These are phyloP conservation scores for Ziziphus jujuba DNA, from an alignment of 306 rosid genomes.

Conservation along the genomic window DNA sequence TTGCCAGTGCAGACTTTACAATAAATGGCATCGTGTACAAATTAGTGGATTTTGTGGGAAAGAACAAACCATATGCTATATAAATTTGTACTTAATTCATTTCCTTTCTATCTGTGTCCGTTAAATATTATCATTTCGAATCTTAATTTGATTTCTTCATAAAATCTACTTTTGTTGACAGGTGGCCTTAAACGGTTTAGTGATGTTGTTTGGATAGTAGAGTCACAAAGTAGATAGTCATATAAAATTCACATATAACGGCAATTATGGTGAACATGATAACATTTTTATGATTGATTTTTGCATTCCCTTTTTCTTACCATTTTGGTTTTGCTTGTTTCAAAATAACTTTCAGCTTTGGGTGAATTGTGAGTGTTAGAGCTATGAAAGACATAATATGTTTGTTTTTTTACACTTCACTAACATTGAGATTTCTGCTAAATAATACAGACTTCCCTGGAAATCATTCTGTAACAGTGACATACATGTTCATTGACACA, in stretches of 20 bases:
- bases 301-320: too few species aligned
- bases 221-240: constrained; percentile 36
- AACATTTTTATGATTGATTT: too few species aligned
- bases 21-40: constrained; percentile 28
- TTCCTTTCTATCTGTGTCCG: neutral
- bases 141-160: neutral
- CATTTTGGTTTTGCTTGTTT: too few species aligned
- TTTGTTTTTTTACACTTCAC: neutral
- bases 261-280: constrained; percentile 58
- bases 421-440: neutral
- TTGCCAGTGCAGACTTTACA: constrained; percentile 37
- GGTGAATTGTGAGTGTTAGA: too few species aligned
- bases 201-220: constrained; percentile 43
- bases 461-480: constrained; percentile 43
- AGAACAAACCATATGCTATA: constrained; percentile 44
- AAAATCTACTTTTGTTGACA: constrained; percentile 19
- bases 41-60: constrained; percentile 33
- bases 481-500: constrained; percentile 44
- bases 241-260: constrained; percentile 48
- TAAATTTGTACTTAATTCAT: neutral
- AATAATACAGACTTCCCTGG: constrained; percentile 66
- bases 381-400: neutral
- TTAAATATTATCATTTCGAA: neutral
- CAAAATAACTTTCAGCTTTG: constrained; percentile 28
- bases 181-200: constrained; percentile 63